Evolutionary conservation across 352 stramenopile species (phyloP).

Genomic region (Pythium rhizo-oryzae): DNA sequence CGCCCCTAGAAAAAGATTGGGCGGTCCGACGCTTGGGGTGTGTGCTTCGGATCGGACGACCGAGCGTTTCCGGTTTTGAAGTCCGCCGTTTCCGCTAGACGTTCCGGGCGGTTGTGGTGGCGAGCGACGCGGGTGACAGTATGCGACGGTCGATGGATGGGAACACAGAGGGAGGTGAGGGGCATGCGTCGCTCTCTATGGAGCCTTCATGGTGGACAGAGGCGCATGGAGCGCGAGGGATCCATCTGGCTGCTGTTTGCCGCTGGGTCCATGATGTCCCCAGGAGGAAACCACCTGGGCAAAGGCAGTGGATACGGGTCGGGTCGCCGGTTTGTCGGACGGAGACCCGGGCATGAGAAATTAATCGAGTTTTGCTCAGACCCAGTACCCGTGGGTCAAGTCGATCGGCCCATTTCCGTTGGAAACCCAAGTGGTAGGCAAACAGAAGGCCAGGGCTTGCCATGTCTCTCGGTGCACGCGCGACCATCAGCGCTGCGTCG

Average conservation of each 20-base stretch:
- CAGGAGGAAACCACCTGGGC: not conserved
- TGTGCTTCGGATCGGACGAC: not conserved
- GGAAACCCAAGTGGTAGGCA: too few relatives aligned
- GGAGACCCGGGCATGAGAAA: too few relatives aligned
- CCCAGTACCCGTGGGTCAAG: too few relatives aligned
- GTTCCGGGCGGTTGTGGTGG: too few relatives aligned
- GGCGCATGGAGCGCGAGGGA: not conserved
- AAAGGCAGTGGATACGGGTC: not conserved
- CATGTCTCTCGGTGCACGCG: too few relatives aligned
- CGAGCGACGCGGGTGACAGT: not conserved
- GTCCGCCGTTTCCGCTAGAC: not conserved
- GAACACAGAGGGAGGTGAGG: not conserved
- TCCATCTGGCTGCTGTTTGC: conserved; percentile 7
- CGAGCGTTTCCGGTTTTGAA: not conserved
- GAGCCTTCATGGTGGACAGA: not conserved
- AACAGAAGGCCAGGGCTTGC: too few relatives aligned
- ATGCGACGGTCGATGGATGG: not conserved
- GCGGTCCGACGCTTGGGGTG: not conserved
- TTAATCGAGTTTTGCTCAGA: too few relatives aligned
- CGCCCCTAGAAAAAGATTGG: conserved; percentile 6
- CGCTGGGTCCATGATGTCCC: not conserved
- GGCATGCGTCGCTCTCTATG: not conserved
- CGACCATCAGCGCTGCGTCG: too few relatives aligned
- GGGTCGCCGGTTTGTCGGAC: not conserved
- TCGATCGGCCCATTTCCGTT: too few relatives aligned